Evolutionary conservation across 2,329 filamentous ascomycete species (phyloP), one percentile per base, ranked within the genome.

Genomic region (Furcasterigmium sp.): DNA sequence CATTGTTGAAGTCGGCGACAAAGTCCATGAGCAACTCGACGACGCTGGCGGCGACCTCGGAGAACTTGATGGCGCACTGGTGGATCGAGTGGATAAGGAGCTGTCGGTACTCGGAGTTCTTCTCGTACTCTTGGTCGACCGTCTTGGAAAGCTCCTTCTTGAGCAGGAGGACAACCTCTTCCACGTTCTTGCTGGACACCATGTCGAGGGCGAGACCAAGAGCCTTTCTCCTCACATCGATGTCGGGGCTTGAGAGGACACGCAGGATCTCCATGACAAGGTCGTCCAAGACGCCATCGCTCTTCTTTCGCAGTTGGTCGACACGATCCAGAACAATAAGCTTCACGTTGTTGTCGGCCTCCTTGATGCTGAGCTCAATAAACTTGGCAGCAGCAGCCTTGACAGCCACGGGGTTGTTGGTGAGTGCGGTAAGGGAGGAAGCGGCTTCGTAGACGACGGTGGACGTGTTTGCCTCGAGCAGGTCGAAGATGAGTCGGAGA

Each of bases 111-210:
- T 95, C 91, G 60, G 82, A 82, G 67, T 94, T 95, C 80, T 97
- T 97, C 72, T 98, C 93, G 68, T 96, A 97, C 64, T 96, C 91
- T 65, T 97, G 91, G 58, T 98, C 91, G 35, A 97, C 89, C 0
- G 93, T 98, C 76, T 97, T 98, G 50, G 89, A 84, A 21, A 98
- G 79, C 62, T 98, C 93, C 65, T 98, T 98, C 74, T 98, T 98
- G 47, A 98, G 75, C 1, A 98, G 76, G 57, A 97, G 79, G 18
- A 98, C 87, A 13, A 98, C 93, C 59, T 98, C 93, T 61, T 97
- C 93, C 7, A 98, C 91, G 52, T 98, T 98, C 71, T 95, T 95
- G 78, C 91, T 96, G 0, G 91, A 93, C 5, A 98, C 89, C 93
- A 98, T 97, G 52, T 96, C 91, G 63, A 98, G 74, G 11, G 91